Conservation (phyloP, 495 filamentous ascomycete species). For the Annulohypoxylon stygium region DNA sequence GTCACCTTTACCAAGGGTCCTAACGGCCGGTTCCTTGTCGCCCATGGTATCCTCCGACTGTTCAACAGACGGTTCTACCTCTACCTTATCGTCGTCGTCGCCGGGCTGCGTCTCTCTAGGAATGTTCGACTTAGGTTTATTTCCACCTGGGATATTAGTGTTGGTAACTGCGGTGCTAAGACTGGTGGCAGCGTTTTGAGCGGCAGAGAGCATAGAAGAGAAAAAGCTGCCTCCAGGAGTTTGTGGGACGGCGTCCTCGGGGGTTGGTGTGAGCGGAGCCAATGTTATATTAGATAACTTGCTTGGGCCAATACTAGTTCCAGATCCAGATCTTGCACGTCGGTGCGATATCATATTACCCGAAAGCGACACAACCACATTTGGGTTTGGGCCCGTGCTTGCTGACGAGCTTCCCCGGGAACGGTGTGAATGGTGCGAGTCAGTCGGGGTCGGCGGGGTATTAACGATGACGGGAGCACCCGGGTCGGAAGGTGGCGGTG, state of each 20-base stretch:
- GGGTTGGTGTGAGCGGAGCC: conserved; percentile 79
- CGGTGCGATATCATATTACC: conserved; percentile 81
- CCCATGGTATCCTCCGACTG: conserved; percentile 57
- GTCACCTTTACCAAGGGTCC: conserved; percentile 90
- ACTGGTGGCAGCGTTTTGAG: conserved; percentile 92
- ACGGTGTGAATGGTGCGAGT: conserved; percentile 46
- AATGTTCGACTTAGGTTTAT: conserved; percentile 56
- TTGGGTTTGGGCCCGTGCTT: conserved; percentile 41
- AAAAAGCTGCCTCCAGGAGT: conserved; percentile 80
- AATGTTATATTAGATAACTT: conserved; percentile 87
- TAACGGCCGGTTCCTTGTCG: conserved; percentile 80
- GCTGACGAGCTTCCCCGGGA: conserved; percentile 47
- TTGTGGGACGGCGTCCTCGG: conserved; percentile 58
- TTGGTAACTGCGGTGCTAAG: conserved; percentile 84
- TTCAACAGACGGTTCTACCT: conserved; percentile 61
- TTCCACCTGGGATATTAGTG: conserved; percentile 59
- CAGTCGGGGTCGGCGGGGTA: conserved; percentile 68
- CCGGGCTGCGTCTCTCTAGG: conserved; percentile 50
- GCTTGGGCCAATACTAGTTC: conserved; percentile 78
- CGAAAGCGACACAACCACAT: conserved; percentile 55
- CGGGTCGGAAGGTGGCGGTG: conserved; percentile 57
- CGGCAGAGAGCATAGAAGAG: conserved; percentile 89
- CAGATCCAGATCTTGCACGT: conserved; percentile 70
- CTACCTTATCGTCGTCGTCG: conserved; percentile 59
- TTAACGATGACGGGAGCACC: conserved; percentile 67